These are phyloP conservation scores for Aspergillus versicolor DNA, from an alignment of 2,329 filamentous ascomycete species.

Conservation along the genomic window DNA sequence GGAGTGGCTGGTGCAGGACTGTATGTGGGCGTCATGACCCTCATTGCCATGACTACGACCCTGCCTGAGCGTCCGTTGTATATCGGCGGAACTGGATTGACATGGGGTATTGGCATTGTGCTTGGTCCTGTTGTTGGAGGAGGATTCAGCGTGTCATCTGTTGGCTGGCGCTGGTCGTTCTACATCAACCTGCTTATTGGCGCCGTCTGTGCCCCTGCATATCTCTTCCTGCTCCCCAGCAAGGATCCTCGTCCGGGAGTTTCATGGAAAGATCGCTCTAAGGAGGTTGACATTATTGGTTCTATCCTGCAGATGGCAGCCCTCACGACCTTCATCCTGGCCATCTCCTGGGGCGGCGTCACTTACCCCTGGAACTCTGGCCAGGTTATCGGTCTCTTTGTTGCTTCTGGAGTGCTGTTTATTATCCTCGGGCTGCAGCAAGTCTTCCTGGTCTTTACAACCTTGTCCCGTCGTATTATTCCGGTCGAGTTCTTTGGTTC, in stretches of 20 bases:
- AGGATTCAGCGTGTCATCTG: conserved; percentile 6
- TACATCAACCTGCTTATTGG: conserved; percentile 23
- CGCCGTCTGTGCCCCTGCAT: conserved; percentile 43
- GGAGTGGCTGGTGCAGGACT: conserved; percentile 21
- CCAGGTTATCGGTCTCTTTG: conserved; percentile 32
- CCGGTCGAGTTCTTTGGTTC: conserved; percentile 48
- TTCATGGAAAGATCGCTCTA: conserved; percentile 22
- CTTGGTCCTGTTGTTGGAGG: conserved; percentile 32
- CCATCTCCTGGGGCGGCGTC: conserved; percentile 52
- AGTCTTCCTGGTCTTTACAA: conserved; percentile 42
- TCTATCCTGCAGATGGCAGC: conserved; percentile 44
- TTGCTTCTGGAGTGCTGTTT: conserved; percentile 46
- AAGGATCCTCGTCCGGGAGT: conserved; percentile 24
- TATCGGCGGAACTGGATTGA: conserved; percentile 32
- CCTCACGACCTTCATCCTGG: conserved; percentile 47
- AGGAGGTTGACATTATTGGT: conserved; percentile 47
- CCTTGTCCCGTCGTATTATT: conserved; percentile 45
- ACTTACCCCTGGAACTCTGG: conserved; percentile 46
- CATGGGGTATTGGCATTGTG: conserved; percentile 38
- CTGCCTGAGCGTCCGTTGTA: conserved; percentile 28
- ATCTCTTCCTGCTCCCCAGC: conserved; percentile 44
- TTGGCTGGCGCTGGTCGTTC: conserved; percentile 5
- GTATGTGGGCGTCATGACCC: conserved; percentile 31
- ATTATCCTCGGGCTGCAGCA: conserved; percentile 46
- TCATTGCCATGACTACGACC: conserved; percentile 20